These are phyloP conservation scores for Rhizophagus clarus DNA, from an alignment of 192 early-diverging fungal species.

Conservation along the genomic window DNA sequence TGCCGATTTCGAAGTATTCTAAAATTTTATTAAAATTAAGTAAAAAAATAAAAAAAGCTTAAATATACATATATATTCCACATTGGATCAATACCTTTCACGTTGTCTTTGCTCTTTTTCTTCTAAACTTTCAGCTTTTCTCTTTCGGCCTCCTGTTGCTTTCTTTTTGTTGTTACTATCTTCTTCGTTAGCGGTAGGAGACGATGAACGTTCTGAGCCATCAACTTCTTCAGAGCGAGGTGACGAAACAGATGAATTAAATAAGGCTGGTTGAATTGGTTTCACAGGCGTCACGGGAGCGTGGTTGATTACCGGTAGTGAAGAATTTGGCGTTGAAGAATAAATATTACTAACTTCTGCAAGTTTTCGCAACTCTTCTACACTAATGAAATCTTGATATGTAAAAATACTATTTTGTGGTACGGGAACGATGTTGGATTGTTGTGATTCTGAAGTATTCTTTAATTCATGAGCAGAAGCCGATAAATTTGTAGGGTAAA, in stretches of 20 bases:
- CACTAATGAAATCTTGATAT: slow-evolving; percentile 4
- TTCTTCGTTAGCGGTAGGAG: neutral
- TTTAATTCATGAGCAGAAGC: neutral
- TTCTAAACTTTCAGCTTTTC: slow-evolving; percentile 32
- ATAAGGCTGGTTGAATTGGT: slow-evolving; percentile 11
- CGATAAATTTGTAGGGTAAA: neutral
- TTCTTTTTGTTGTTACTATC: slow-evolving; percentile 9
- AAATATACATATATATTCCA: neutral
- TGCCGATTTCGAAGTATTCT: slow-evolving; percentile 69
- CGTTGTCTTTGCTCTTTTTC: slow-evolving; percentile 13
- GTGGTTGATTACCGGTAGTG: neutral
- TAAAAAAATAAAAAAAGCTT: no score
- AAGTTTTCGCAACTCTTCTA: slow-evolving; percentile 6
- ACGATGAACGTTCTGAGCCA: neutral
- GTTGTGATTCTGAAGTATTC: neutral
- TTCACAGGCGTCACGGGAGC: neutral
- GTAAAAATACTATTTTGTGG: slow-evolving; percentile 1
- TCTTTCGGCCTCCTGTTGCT: slow-evolving; percentile 12
- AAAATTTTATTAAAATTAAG: neutral
- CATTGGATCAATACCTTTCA: slow-evolving; percentile 16
- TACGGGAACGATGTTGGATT: neutral
- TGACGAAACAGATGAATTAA: neutral
- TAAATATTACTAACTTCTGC: neutral
- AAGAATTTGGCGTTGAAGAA: neutral
- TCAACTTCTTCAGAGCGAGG: neutral